phyloP scores from a whole-genome alignment of 1,284 basidiomycete genomes.

The Cryptococcus sp. region DNA sequence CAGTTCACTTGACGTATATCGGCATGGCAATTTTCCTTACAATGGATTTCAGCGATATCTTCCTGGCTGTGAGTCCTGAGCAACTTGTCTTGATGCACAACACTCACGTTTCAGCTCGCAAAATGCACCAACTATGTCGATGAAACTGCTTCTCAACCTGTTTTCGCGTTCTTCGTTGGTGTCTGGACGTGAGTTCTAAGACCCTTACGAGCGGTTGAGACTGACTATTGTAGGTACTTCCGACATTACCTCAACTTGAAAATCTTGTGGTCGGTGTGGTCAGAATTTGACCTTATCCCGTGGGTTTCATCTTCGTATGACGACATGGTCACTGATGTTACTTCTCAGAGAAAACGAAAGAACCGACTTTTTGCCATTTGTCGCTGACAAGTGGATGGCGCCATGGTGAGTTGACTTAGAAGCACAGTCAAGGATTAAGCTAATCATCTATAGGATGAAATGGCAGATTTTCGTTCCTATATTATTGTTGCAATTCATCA shows the following conservation, averaged over 20 bases:
- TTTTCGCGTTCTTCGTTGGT: conserved; percentile 65
- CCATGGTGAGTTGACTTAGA: conserved; percentile 51
- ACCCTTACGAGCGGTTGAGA: background rate
- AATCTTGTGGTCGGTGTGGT: conserved; percentile 84
- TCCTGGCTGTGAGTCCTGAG: conserved; percentile 64
- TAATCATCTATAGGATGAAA: conserved; percentile 55
- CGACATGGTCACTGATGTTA: conserved; percentile 3
- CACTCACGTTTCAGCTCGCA: conserved; percentile 56
- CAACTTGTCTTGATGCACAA: background rate
- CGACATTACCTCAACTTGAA: conserved; percentile 86
- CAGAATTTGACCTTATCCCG: conserved; percentile 74
- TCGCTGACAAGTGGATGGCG: conserved; percentile 63
- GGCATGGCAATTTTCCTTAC: conserved; percentile 91
- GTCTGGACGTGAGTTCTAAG: conserved; percentile 70
- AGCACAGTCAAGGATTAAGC: background rate
- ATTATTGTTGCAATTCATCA: conserved; percentile 70
- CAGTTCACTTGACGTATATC: conserved; percentile 73
- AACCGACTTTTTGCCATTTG: conserved; percentile 57
- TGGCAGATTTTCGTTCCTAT: conserved; percentile 76
- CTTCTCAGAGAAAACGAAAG: conserved; percentile 6
- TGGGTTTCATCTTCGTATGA: conserved; percentile 48
- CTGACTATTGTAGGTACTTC: conserved; percentile 65
- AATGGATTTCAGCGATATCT: conserved; percentile 93
- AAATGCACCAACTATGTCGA: conserved; percentile 85
- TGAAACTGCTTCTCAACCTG: conserved; percentile 59